Evolutionary conservation across 2,329 filamentous ascomycete species (phyloP), one percentile per base, ranked within the genome.

Genomic region (Clarireedia monteithiana): DNA sequence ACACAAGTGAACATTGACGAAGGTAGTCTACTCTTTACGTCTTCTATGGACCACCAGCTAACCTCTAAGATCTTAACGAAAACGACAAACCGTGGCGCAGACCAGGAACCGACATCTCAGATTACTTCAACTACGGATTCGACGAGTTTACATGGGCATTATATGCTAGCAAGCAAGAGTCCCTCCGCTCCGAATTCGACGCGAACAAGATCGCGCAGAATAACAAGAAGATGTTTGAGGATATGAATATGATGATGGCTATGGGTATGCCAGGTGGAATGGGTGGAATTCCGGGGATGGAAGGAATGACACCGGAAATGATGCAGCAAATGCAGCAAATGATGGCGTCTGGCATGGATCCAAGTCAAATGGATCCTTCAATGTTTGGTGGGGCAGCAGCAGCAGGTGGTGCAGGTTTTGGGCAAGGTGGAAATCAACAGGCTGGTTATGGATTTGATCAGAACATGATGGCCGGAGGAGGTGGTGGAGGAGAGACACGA

Each of bases 61-160:
- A 14, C n/a, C 39, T 51, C 7, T 51, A 34, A 80, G 83, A 86
- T 66, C 81, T 91, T 20, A 79, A 83, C 39, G 85, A 89, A 6
- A 89, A 91, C 66, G 88, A 91, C 60, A 97, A 96, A 71, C 91
- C 92, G 17, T 99, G 94, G 94, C 85, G 94, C 46, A 86, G 91
- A 62, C 94, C 94, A 0, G 94, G 94, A 48, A 91, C 92, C 10
- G 94, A 99, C 67, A 83, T 96, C 54, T 94, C 88, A 58, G 94
- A 99, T 70, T 97, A 95, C 74, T 97, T 97, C 81, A 97, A 97
- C 76, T 97, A 97, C 72, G 92, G 92, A 57, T 97, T 97, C 68
- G 92, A 97, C 73, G 92, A 97, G 72, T 97, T 96, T 72, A 96
- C 91, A 1, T 99, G 94, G 94, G 88, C 91, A 5, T 82, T 91